Conservation (phyloP, 1,284 basidiomycete genomes). For the Heliocybe sulcata region DNA sequence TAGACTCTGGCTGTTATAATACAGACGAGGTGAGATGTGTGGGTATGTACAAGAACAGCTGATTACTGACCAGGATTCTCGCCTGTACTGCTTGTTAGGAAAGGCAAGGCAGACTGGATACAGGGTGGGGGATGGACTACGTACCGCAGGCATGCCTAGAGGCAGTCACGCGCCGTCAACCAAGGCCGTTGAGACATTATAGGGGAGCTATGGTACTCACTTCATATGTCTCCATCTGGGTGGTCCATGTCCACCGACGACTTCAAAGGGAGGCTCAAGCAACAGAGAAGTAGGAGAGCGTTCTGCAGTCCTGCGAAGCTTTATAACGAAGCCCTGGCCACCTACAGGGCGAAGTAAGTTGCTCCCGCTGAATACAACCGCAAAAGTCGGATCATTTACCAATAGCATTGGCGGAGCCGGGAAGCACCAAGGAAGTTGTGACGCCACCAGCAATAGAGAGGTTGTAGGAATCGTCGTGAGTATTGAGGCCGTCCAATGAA, state of each 20-base stretch:
- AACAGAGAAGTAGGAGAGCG: slow-evolving; percentile 37
- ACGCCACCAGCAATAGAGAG: slow-evolving; percentile 55
- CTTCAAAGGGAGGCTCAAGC: slow-evolving; percentile 35
- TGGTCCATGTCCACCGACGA: slow-evolving; percentile 21
- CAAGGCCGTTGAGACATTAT: neutral
- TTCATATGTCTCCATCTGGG: slow-evolving; percentile 41
- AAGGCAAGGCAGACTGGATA: neutral
- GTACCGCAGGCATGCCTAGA: slow-evolving; percentile 30
- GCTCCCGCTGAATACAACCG: neutral
- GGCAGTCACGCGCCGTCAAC: neutral
- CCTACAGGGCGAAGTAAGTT: slow-evolving; percentile 14
- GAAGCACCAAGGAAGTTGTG: slow-evolving; percentile 49
- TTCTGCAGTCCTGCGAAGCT: slow-evolving; percentile 38
- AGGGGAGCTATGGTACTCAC: slow-evolving; percentile 9
- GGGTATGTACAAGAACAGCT: neutral
- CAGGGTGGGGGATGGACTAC: neutral
- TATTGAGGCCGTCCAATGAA: slow-evolving; percentile 40
- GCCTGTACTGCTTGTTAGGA: slow-evolving; percentile 11
- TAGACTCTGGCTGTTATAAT: slow-evolving; percentile 17
- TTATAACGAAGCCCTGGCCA: slow-evolving; percentile 44
- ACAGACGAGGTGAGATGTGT: neutral
- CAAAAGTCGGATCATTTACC: slow-evolving; percentile 23
- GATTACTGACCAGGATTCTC: slow-evolving; percentile 26
- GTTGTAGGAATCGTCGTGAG: slow-evolving; percentile 40
- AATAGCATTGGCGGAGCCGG: slow-evolving; percentile 50